A percentile compares a stretch with the other conserved stretches of the same genome.
Conservation (phyloP, 1,139 yeast genomes). For the Taphrina wiesneri region DNA sequence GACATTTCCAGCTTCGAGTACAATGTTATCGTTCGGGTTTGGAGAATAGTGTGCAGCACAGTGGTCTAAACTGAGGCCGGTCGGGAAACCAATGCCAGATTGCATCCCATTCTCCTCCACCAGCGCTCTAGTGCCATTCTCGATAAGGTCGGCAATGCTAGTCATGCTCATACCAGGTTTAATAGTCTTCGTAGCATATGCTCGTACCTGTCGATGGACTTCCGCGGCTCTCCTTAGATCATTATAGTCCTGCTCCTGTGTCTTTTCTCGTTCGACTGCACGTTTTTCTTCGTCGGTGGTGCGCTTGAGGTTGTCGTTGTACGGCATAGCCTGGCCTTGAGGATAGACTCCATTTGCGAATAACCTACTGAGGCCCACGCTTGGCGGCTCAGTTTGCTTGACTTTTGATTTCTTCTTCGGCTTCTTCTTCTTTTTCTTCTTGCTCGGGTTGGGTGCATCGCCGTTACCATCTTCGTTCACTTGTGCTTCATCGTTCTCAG, state of each 20-base stretch:
- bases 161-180: slow-evolving; percentile 92
- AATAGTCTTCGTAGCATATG: slow-evolving; percentile 69
- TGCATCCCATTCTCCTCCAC: slow-evolving; percentile 61
- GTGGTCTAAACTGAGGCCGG: slow-evolving; percentile 89
- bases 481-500: background rate
- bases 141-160: slow-evolving; percentile 86
- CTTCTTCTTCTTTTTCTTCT: slow-evolving; percentile 37
- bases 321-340: slow-evolving; percentile 62
- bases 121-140: slow-evolving; percentile 75
- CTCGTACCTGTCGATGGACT: slow-evolving; percentile 87
- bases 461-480: background rate
- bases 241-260: slow-evolving; percentile 61
- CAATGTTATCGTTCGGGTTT: slow-evolving; percentile 86
- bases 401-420: slow-evolving; percentile 42
- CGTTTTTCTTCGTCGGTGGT: slow-evolving; percentile 85
- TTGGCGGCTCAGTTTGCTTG: slow-evolving; percentile 56
- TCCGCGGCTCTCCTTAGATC: slow-evolving; percentile 96
- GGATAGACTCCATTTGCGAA: slow-evolving; percentile 79
- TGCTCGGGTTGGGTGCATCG: background rate
- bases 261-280: slow-evolving; percentile 66
- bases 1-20: slow-evolving; percentile 80
- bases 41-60: slow-evolving; percentile 99
- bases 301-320: slow-evolving; percentile 69
- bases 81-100: slow-evolving; percentile 96
- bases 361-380: slow-evolving; percentile 56